Evolutionary conservation across 495 filamentous ascomycete genomes (phyloP).

Genomic region (Penicillium crystallinum): DNA sequence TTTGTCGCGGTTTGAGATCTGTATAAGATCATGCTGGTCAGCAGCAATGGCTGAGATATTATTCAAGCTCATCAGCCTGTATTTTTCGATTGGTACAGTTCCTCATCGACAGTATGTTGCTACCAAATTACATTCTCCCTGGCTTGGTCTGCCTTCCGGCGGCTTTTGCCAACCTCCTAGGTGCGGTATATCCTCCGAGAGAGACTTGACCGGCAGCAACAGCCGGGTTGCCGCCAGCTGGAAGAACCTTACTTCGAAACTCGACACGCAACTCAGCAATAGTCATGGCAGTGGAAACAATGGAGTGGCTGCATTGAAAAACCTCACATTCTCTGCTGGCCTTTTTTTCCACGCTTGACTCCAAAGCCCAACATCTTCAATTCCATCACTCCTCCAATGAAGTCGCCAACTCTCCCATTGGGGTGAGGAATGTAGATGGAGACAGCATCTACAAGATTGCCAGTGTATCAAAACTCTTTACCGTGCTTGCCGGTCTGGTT

Average conservation of each 20-base stretch:
- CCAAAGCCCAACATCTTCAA: constrained; percentile 29
- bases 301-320: constrained; percentile 17
- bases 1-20: neutral
- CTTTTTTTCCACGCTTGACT: constrained; percentile 35
- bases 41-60: neutral
- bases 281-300: neutral
- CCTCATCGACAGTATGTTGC: neutral
- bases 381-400: constrained; percentile 20
- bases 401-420: constrained; percentile 18
- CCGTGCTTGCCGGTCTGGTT: constrained; percentile 39
- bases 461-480: constrained; percentile 49
- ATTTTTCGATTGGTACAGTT: neutral
- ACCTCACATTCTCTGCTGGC: constrained; percentile 42
- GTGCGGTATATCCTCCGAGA: constrained; percentile 30
- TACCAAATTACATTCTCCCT: neutral
- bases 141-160: constrained; percentile 4
- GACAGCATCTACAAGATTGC: constrained; percentile 48
- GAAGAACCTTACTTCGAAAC: constrained; percentile 33
- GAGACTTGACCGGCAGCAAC: constrained; percentile 29
- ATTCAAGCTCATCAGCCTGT: neutral
- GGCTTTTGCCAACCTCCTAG: constrained; percentile 27
- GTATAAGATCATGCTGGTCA: neutral
- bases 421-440: constrained; percentile 37
- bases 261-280: constrained; percentile 12
- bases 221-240: constrained; percentile 35